Percentiles rank a stretch among this genome's conserved stretches.
Conservation (phyloP, 2,329 filamentous ascomycete genomes). For the Ophiostoma ips region DNA sequence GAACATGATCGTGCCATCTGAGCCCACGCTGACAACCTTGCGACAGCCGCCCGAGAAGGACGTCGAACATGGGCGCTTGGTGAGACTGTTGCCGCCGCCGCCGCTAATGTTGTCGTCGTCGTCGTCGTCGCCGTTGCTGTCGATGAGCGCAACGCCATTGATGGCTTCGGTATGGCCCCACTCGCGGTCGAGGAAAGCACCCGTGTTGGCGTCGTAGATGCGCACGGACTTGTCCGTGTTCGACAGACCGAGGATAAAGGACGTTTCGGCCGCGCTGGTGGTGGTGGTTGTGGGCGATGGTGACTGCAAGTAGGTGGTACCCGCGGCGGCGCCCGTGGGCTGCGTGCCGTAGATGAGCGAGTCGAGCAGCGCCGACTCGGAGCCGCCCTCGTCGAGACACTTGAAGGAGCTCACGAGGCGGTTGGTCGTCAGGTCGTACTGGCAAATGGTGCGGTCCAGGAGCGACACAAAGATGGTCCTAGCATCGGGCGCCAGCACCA, state of each 20-base stretch:
- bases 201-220: constrained; percentile 68
- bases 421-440: constrained; percentile 52
- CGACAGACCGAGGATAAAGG: constrained; percentile 72
- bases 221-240: constrained; percentile 93
- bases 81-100: constrained; percentile 1
- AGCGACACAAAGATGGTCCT: constrained; percentile 45
- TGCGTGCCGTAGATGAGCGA: constrained; percentile 53
- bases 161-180: constrained; percentile 94
- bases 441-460: constrained; percentile 45
- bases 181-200: constrained; percentile 69
- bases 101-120: too few relatives aligned
- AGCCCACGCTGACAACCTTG: constrained; percentile 58
- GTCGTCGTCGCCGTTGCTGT: constrained; percentile 32
- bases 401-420: constrained; percentile 63
- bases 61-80: background rate
- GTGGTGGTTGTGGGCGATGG: background rate
- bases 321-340: constrained; percentile 18
- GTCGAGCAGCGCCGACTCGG: constrained; percentile 72
- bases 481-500: constrained; percentile 54
- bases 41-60: constrained; percentile 23
- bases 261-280: constrained; percentile 31
- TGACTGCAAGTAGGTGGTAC: background rate
- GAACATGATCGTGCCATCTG: constrained; percentile 73
- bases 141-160: constrained; percentile 64
- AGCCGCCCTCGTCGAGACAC: constrained; percentile 63